These are phyloP conservation scores for Populus nigra DNA, from an alignment of 345 rosid genomes.

Conservation along the genomic window DNA sequence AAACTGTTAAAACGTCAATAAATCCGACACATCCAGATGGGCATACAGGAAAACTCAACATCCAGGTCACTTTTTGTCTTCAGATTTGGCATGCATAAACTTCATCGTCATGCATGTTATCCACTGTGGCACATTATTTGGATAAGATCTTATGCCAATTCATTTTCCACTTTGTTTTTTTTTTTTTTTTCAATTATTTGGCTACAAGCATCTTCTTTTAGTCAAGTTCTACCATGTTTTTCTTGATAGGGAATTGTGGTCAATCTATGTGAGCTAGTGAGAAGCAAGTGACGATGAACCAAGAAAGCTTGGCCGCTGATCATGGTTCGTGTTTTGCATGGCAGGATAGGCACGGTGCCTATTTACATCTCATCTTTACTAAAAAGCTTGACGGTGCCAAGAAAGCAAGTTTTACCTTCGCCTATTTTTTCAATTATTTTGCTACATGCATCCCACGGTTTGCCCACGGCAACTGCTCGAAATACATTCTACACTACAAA, in stretches of 20 bases:
- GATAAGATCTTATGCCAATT: constrained; percentile 4
- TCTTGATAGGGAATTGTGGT: neutral
- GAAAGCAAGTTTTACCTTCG: too few species aligned
- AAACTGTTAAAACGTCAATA: neutral
- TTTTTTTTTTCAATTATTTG: neutral
- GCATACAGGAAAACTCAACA: constrained; percentile 12
- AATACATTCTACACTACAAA: too few species aligned
- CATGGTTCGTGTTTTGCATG: neutral
- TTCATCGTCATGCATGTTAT: neutral
- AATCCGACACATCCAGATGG: constrained; percentile 28
- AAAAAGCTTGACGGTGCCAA: too few species aligned
- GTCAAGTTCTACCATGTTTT: neutral
- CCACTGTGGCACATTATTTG: neutral
- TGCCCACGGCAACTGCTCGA: too few species aligned
- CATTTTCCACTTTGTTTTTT: neutral
- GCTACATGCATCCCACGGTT: too few species aligned
- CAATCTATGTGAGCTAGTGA: neutral
- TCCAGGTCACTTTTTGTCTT: constrained; percentile 14
- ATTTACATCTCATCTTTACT: too few species aligned
- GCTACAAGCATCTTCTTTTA: neutral
- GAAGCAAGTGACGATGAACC: neutral
- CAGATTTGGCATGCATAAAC: neutral
- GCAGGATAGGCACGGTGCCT: too few species aligned
- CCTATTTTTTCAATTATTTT: too few species aligned
- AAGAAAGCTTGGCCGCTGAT: neutral